These are phyloP conservation scores for Amphibolis antarctica DNA, from an alignment of 106 monocot species.

Conservation along the genomic window DNA sequence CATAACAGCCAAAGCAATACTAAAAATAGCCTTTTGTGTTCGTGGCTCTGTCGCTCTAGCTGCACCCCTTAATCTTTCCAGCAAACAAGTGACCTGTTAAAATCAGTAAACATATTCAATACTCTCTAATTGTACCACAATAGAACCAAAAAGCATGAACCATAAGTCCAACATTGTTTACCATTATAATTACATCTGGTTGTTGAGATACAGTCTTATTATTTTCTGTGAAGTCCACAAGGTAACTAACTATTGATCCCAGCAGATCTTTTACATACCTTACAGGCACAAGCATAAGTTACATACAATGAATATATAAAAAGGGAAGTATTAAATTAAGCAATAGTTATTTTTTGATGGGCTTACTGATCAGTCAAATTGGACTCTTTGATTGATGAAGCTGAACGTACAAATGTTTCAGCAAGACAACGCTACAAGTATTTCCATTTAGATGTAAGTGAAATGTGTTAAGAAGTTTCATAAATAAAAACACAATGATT, in stretches of 20 bases:
- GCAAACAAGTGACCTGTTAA: constrained; percentile 65
- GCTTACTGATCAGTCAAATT: constrained; percentile 66
- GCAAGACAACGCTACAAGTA: constrained; percentile 73
- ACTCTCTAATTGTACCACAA: neutral
- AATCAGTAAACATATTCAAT: constrained; percentile 3
- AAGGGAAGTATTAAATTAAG: too few relatives aligned
- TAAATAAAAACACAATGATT: neutral
- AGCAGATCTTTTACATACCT: constrained; percentile 83
- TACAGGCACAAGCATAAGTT: constrained; percentile 1
- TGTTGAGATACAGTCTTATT: constrained; percentile 60
- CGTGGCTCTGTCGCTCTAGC: constrained; percentile 77
- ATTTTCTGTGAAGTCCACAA: constrained; percentile 52
- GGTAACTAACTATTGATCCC: constrained; percentile 60
- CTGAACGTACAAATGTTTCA: constrained; percentile 72
- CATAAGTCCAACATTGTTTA: constrained; percentile 11
- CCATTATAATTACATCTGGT: constrained; percentile 67
- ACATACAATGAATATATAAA: neutral
- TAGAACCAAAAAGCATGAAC: neutral
- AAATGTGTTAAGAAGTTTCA: too few relatives aligned
- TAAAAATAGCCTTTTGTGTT: constrained; percentile 79
- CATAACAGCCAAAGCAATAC: constrained; percentile 69
- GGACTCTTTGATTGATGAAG: constrained; percentile 55
- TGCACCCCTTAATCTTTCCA: constrained; percentile 93
- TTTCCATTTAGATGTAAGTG: constrained; percentile 1
- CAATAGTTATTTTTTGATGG: neutral